phyloP scores from a whole-genome alignment of 2,329 filamentous ascomycete genomes.

The Fusarium humuli region DNA sequence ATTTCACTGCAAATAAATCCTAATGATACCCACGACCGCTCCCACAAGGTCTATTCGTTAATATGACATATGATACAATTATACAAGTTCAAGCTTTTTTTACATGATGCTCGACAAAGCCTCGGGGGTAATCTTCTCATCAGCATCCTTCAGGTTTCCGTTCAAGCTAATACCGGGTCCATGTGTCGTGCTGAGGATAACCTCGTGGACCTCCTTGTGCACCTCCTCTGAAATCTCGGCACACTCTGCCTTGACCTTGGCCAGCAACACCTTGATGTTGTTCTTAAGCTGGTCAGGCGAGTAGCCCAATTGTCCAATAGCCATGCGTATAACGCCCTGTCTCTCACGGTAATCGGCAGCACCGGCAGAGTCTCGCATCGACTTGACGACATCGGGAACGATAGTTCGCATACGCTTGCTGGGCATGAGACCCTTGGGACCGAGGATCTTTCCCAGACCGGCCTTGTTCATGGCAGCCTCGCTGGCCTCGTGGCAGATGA shows the following conservation, averaged over 20 bases:
- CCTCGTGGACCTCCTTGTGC: constrained; percentile 63
- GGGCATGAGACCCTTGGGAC: constrained; percentile 93
- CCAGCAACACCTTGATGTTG: constrained; percentile 84
- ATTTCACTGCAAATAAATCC: constrained; percentile 37
- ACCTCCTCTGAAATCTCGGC: constrained; percentile 70
- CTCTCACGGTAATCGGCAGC: constrained; percentile 89
- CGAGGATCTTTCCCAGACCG: constrained; percentile 81
- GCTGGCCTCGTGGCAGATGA: constrained; percentile 85
- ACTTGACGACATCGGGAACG: constrained; percentile 79
- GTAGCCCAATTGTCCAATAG: constrained; percentile 91
- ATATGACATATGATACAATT: constrained; percentile 56
- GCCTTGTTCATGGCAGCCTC: constrained; percentile 84
- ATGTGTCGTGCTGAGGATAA: constrained; percentile 87
- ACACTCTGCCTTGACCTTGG: constrained; percentile 82
- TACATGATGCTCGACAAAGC: constrained; percentile 68
- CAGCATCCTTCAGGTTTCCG: constrained; percentile 76
- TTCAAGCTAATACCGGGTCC: constrained; percentile 88
- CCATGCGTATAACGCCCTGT: constrained; percentile 84
- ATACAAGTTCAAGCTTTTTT: constrained; percentile 47
- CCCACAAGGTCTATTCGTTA: constrained; percentile 39
- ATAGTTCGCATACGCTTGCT: constrained; percentile 89
- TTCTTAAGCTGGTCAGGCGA: constrained; percentile 86
- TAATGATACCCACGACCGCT: constrained; percentile 49
- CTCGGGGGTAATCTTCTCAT: constrained; percentile 65
- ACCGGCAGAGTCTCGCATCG: constrained; percentile 84